Evolutionary conservation across 441 rosid genomes (phyloP), one percentile per base, ranked within the genome.

Genomic region (Eutrema salsugineum): DNA sequence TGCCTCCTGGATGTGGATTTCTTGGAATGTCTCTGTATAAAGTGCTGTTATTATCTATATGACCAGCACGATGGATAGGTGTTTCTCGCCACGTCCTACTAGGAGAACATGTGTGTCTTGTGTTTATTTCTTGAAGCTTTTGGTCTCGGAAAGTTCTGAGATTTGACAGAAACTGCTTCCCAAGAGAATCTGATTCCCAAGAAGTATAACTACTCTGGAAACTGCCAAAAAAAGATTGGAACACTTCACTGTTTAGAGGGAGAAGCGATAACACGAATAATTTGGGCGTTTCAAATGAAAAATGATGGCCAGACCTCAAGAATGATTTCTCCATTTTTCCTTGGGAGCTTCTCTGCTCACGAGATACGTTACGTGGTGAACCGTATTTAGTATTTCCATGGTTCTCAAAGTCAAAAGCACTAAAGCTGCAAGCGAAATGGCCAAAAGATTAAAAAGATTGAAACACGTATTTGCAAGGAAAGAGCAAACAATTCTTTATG

Each of bases 321-420:
- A 96, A 91, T 42, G 99, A 93, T 79, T 96, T 96, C 85, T 96
- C 99, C 88, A 96, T 80, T 85, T 96, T 93, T 67, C 99, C 99
- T 66, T 92, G 98, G 66, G 94, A 93, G 70, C 99, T 96, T 84
- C 94, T 86, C 81, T 80, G 80, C 38, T 64, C 75, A 54, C 71
- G 78, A 47, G 86, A 72, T 42, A 78, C 80, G 55, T 86, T 83
- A 57, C 76, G 58, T 22, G 96, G 96, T 19, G 99, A 93, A 42
- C 87, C 97, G 77, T 96, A 96, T 71, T 81, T 93, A 71, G 82
- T 79, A 69, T 91, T 96, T 67, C 99, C 99, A 81, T 93, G 96
- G 54, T 74, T 90, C 83, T 81, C 91, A 70, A 96, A 93, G 83
- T 91, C 84, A 63, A 96, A 93, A 69, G 88, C 77, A 70, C 98